These are phyloP conservation scores for Cercophora sp. DNA, from an alignment of 495 filamentous ascomycete genomes.

Conservation along the genomic window DNA sequence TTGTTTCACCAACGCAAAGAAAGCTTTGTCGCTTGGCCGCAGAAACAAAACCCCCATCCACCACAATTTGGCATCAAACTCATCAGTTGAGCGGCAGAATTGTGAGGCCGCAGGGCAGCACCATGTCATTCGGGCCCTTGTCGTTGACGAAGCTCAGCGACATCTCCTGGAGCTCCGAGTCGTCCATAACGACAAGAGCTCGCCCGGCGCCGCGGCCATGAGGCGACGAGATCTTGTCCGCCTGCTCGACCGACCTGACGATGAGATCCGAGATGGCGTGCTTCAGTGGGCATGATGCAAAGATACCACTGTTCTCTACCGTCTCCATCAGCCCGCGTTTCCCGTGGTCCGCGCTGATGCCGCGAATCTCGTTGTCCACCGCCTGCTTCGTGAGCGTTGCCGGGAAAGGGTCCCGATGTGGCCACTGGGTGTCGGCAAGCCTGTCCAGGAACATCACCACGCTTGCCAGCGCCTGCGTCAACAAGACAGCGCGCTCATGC, in stretches of 20 bases:
- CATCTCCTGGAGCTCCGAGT: slow-evolving; percentile 24
- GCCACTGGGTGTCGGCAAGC: slow-evolving; percentile 28
- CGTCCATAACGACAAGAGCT: slow-evolving; percentile 14
- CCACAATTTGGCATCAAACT: too few species aligned
- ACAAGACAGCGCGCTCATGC: slow-evolving; percentile 29
- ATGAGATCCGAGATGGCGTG: slow-evolving; percentile 23
- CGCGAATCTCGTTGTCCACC: slow-evolving; percentile 16
- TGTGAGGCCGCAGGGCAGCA: slow-evolving; percentile 26
- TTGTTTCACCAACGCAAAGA: background rate
- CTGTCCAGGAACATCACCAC: slow-evolving; percentile 25
- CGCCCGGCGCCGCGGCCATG: background rate
- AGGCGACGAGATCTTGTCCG: slow-evolving; percentile 8
- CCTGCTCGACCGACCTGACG: slow-evolving; percentile 17
- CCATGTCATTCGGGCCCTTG: slow-evolving; percentile 19
- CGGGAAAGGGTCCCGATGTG: slow-evolving; percentile 10
- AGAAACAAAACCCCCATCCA: too few species aligned
- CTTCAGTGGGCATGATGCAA: slow-evolving; percentile 20
- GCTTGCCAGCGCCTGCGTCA: slow-evolving; percentile 20
- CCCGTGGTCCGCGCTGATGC: slow-evolving; percentile 7
- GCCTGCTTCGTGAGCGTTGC: slow-evolving; percentile 3
- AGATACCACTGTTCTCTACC: slow-evolving; percentile 22
- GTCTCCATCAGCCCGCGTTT: slow-evolving; percentile 17
- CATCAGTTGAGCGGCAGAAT: slow-evolving; percentile 26
- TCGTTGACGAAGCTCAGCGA: slow-evolving; percentile 28
- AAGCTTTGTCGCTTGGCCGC: too few species aligned